phyloP scores from a whole-genome alignment of 2,329 filamentous ascomycete species.

The Xylogone sp. region DNA sequence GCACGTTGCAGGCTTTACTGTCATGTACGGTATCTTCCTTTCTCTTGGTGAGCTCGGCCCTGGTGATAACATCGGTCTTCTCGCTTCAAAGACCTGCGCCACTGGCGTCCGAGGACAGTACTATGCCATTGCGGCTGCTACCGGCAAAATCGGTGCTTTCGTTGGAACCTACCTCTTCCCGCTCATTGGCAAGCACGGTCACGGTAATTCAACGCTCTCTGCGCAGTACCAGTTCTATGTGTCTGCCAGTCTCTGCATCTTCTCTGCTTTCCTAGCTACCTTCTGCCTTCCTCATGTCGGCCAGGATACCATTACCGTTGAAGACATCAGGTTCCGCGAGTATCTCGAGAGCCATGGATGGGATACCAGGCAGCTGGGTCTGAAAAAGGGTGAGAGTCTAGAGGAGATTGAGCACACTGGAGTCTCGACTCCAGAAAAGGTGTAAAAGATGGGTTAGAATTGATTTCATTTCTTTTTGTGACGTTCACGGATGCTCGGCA shows the following conservation, averaged over 20 bases:
- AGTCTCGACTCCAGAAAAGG: background rate
- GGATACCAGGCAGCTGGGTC: constrained; percentile 60
- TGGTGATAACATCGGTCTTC: constrained; percentile 85
- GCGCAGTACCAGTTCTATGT: constrained; percentile 91
- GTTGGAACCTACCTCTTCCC: constrained; percentile 82
- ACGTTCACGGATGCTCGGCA: too few species aligned
- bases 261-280: constrained; percentile 64
- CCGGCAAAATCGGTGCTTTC: constrained; percentile 79
- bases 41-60: constrained; percentile 78
- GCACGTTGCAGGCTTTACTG: constrained; percentile 72
- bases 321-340: constrained; percentile 71
- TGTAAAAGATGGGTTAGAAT: background rate
- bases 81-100: constrained; percentile 83
- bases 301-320: constrained; percentile 78
- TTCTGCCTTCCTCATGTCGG: constrained; percentile 72
- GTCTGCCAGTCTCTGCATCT: constrained; percentile 70
- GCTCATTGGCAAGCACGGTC: constrained; percentile 60
- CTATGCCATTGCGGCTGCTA: constrained; percentile 67
- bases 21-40: constrained; percentile 76
- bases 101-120: constrained; percentile 83
- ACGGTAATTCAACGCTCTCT: constrained; percentile 49
- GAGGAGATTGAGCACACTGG: constrained; percentile 4
- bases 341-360: constrained; percentile 74
- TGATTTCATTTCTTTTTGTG: too few species aligned
- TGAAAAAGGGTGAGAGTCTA: constrained; percentile 16